phyloP scores from a whole-genome alignment of 768 basidiomycete species.

The Psilocybe cyanescens region DNA sequence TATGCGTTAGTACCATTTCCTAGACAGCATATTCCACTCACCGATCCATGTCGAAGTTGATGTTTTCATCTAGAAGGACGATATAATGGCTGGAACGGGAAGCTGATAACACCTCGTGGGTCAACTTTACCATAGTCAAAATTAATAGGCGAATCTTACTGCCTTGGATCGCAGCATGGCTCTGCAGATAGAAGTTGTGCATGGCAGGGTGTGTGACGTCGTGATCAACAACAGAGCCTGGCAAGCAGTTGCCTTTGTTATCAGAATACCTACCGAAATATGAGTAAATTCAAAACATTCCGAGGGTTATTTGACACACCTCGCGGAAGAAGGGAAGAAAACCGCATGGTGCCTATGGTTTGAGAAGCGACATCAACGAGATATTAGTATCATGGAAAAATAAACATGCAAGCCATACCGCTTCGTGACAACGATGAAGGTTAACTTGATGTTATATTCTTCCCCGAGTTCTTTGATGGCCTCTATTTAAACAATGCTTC shows the following conservation, averaged over 20 bases:
- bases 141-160: conserved; percentile 36
- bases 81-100: conserved; percentile 24
- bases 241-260: conserved; percentile 51
- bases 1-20: not conserved
- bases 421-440: conserved; percentile 67
- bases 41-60: conserved; percentile 4
- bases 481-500: conserved; percentile 1
- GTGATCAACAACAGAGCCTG: conserved; percentile 49
- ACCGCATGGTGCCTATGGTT: conserved; percentile 32
- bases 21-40: not conserved
- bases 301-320: not conserved
- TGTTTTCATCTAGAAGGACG: conserved; percentile 15
- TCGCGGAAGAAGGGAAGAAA: conserved; percentile 21
- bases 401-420: conserved; percentile 49
- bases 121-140: not conserved
- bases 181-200: conserved; percentile 59
- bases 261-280: conserved; percentile 16
- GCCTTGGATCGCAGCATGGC: conserved; percentile 57
- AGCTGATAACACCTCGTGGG: conserved; percentile 7
- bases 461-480: conserved; percentile 19
- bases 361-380: not conserved
- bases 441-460: conserved; percentile 29
- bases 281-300: not conserved
- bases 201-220: conserved; percentile 48
- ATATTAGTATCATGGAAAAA: not conserved